A percentile compares a stretch with the other conserved stretches of the same genome.
phyloP scores from a whole-genome alignment of 2,329 filamentous ascomycete genomes.

The Cladophialophora exuberans region DNA sequence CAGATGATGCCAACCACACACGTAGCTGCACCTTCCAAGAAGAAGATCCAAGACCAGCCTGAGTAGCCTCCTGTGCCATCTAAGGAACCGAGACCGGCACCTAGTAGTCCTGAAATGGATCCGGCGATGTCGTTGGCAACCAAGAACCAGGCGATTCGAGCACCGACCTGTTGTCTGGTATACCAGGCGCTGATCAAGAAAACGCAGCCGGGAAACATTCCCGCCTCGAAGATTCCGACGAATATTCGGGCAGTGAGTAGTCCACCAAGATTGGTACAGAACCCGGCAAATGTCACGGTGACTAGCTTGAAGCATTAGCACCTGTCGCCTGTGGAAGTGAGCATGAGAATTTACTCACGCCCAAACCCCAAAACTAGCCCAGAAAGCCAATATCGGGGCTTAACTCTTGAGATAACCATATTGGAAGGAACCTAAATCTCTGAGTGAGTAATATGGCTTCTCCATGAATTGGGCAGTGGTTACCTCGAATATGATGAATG shows the following conservation, averaged over 20 bases:
- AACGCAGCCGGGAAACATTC: constrained; percentile 45
- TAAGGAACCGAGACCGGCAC: constrained; percentile 55
- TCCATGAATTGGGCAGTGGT: constrained; percentile 40
- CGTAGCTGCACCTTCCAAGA: constrained; percentile 51
- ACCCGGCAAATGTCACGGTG: constrained; percentile 53
- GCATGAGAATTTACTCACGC: neutral
- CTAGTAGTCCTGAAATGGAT: constrained; percentile 56
- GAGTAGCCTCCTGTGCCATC: constrained; percentile 49
- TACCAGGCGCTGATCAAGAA: constrained; percentile 52
- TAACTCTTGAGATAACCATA: constrained; percentile 5
- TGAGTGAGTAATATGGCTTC: constrained; percentile 38
- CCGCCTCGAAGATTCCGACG: constrained; percentile 44
- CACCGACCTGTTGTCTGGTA: constrained; percentile 44
- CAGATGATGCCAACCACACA: constrained; percentile 31
- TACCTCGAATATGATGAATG: constrained; percentile 43
- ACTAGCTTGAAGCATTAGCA: constrained; percentile 24
- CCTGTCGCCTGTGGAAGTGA: neutral
- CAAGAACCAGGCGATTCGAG: constrained; percentile 45
- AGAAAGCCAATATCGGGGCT: constrained; percentile 56
- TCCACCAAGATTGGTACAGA: constrained; percentile 48
- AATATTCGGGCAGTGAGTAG: constrained; percentile 52
- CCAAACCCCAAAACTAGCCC: constrained; percentile 34
- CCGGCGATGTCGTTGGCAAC: constrained; percentile 54
- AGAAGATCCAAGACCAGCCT: constrained; percentile 59
- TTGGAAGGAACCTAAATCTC: constrained; percentile 38